These are phyloP conservation scores for Chenopodium berlandieri DNA, from an alignment of 148 eudicot genomes.

Conservation along the genomic window DNA sequence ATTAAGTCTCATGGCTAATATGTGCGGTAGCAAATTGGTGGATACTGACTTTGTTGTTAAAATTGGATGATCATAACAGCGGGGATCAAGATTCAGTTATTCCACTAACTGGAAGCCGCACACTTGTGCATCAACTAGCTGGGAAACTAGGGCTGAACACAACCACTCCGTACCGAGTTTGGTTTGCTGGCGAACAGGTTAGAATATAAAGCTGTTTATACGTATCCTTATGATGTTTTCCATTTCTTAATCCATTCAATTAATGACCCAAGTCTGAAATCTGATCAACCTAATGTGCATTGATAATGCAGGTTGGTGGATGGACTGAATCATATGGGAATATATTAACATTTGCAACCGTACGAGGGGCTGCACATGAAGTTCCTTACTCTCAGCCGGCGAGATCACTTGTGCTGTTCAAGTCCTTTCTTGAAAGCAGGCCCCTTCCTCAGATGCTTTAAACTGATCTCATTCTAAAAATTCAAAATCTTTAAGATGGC, in stretches of 20 bases:
- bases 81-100: slow-evolving; percentile 94
- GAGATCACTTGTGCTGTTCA: slow-evolving; percentile 77
- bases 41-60: background rate
- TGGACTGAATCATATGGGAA: slow-evolving; percentile 83
- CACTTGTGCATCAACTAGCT: slow-evolving; percentile 55
- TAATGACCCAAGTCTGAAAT: background rate
- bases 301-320: slow-evolving; percentile 67
- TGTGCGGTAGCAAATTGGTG: background rate
- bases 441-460: slow-evolving; percentile 64
- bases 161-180: slow-evolving; percentile 75
- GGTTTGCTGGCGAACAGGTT: slow-evolving; percentile 89
- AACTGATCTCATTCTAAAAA: background rate
- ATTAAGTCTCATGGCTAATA: background rate
- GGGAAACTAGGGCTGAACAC: slow-evolving; percentile 54
- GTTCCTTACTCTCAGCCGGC: slow-evolving; percentile 88
- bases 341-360: slow-evolving; percentile 70
- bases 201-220: background rate
- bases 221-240: no score
- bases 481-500: background rate
- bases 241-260: background rate
- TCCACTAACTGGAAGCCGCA: slow-evolving; percentile 79
- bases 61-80: slow-evolving; percentile 33
- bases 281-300: background rate
- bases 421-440: slow-evolving; percentile 60
- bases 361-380: slow-evolving; percentile 92